These are phyloP conservation scores for Besnoitia besnoiti DNA, from an alignment of 169 alveolate genomes.

Conservation along the genomic window DNA sequence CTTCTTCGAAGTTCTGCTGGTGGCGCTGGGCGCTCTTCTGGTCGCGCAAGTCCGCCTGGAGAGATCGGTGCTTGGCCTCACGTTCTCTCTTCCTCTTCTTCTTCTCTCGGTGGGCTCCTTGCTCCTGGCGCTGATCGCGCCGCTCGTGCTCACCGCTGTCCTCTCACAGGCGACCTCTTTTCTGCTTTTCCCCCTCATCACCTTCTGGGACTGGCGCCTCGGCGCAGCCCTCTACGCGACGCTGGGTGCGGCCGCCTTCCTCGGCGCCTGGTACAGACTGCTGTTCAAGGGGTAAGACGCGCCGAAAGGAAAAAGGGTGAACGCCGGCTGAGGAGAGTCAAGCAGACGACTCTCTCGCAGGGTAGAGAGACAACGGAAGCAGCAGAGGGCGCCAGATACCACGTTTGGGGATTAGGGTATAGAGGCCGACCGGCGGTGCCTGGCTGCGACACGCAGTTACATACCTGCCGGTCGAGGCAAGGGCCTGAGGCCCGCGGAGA, in stretches of 20 bases:
- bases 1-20: slow-evolving; percentile 12
- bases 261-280: background rate
- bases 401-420: no score
- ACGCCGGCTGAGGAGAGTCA: no score
- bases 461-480: no score
- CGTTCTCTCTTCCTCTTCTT: background rate
- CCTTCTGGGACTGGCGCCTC: background rate
- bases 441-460: no score
- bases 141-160: background rate
- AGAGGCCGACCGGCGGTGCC: no score
- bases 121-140: background rate
- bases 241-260: background rate
- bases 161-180: background rate
- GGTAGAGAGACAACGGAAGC: no score
- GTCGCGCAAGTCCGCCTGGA: slow-evolving; percentile 3
- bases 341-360: no score
- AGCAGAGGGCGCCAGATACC: no score
- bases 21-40: background rate
- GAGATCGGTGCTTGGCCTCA: background rate
- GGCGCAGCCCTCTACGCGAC: background rate
- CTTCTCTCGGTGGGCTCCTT: slow-evolving; percentile 8
- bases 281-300: background rate
- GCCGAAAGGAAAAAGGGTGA: background rate
- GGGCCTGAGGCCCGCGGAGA: no score
- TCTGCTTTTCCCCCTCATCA: background rate